These are phyloP conservation scores for Tinospora cordifolia DNA, from an alignment of 164 flowering plant genomes.

Conservation along the genomic window DNA sequence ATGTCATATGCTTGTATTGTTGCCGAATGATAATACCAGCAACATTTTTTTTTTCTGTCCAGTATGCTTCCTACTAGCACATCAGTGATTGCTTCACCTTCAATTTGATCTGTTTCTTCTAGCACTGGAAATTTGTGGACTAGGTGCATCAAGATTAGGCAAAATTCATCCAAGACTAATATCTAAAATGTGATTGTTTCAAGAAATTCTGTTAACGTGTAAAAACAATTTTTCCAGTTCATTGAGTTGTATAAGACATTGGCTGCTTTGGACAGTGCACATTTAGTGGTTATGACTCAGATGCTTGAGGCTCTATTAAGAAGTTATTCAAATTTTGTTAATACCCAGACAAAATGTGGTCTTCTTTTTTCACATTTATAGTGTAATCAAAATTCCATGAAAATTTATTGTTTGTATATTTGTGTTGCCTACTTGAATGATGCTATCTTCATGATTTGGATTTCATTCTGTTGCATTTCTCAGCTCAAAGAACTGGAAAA, in stretches of 20 bases:
- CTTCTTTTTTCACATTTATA: neutral
- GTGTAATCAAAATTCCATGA: neutral
- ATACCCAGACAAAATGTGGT: neutral
- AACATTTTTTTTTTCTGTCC: neutral
- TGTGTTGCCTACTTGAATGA: neutral
- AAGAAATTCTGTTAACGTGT: neutral
- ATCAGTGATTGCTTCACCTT: neutral
- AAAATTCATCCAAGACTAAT: neutral
- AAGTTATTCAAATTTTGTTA: neutral
- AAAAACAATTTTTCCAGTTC: neutral
- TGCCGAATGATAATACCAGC: neutral
- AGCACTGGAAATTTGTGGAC: neutral
- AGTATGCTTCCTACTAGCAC: neutral
- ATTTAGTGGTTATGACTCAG: neutral
- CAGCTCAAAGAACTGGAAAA: slow-evolving; percentile 99
- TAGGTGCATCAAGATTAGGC: neutral
- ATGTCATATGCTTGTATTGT: neutral
- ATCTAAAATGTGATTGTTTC: neutral
- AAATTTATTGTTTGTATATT: neutral
- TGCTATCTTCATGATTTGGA: neutral
- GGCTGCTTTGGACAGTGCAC: neutral
- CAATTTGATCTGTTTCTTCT: neutral
- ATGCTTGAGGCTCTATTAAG: neutral
- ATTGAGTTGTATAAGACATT: neutral
- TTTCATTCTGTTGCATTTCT: neutral